A percentile compares a stretch with the other conserved stretches of the same genome.
phyloP scores from a whole-genome alignment of 2,329 filamentous ascomycete species.

The Diaporthe citrichinensis region DNA sequence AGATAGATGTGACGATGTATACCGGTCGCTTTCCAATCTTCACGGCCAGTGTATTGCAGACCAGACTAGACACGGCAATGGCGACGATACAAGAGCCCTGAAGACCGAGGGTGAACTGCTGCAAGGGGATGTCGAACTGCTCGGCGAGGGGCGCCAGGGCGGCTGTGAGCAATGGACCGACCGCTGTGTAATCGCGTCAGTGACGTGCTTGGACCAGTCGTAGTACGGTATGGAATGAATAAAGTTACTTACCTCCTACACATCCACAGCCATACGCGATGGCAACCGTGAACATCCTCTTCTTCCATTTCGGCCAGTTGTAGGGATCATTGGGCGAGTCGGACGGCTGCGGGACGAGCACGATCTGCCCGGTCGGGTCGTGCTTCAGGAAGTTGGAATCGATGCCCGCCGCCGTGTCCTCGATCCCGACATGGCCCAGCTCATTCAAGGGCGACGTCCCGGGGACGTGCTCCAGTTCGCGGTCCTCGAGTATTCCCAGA shows the following conservation, averaged over 20 bases:
- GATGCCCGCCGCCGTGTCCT: slow-evolving; percentile 38
- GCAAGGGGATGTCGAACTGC: slow-evolving; percentile 50
- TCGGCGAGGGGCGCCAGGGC: slow-evolving; percentile 53
- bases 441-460: slow-evolving; percentile 48
- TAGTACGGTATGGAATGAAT: too few relatives aligned
- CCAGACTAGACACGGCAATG: slow-evolving; percentile 53
- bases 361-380: slow-evolving; percentile 52
- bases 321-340: slow-evolving; percentile 62
- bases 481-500: slow-evolving; percentile 47
- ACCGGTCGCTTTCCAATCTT: slow-evolving; percentile 55
- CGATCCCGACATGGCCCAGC: slow-evolving; percentile 43
- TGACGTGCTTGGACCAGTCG: not conserved
- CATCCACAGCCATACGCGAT: slow-evolving; percentile 56
- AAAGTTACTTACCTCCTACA: slow-evolving; percentile 53
- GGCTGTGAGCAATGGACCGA: slow-evolving; percentile 55
- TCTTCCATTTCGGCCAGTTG: slow-evolving; percentile 58
- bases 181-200: slow-evolving; percentile 45
- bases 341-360: slow-evolving; percentile 65
- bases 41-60: slow-evolving; percentile 54
- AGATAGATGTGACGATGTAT: slow-evolving; percentile 52
- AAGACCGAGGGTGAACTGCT: slow-evolving; percentile 52
- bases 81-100: slow-evolving; percentile 53
- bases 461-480: slow-evolving; percentile 47
- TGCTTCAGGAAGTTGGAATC: slow-evolving; percentile 46
- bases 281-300: slow-evolving; percentile 54